A percentile compares a stretch with the other conserved stretches of the same genome.
phyloP scores from a whole-genome alignment of 148 eudicot genomes.

The Amaranthus cruentus region DNA sequence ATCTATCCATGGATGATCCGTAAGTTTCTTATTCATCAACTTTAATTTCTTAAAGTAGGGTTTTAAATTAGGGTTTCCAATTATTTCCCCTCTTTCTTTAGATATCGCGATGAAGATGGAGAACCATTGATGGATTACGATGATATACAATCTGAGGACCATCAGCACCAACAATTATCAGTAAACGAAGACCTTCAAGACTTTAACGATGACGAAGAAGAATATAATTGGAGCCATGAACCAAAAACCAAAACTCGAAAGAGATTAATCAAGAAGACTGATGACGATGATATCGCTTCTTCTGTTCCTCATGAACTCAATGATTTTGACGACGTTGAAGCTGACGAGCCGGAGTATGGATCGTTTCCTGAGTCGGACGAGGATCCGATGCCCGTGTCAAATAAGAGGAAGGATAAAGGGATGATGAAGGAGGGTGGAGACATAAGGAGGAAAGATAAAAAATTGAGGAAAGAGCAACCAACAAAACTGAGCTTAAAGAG shows the following conservation, averaged over 20 bases:
- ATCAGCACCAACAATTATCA: constrained; percentile 12
- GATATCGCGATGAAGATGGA: constrained; percentile 82
- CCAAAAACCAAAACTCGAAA: constrained; percentile 51
- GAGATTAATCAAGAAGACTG: constrained; percentile 62
- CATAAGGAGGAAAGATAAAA: constrained; percentile 45
- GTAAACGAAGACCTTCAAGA: constrained; percentile 33
- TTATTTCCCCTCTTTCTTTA: constrained; percentile 4
- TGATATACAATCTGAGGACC: constrained; percentile 62
- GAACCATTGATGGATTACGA: constrained; percentile 74
- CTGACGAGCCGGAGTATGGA: constrained; percentile 19
- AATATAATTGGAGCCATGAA: constrained; percentile 40
- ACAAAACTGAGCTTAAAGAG: constrained; percentile 43
- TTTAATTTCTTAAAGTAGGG: constrained; percentile 24
- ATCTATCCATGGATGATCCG: too few relatives aligned
- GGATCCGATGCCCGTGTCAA: constrained; percentile 29
- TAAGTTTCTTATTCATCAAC: too few relatives aligned
- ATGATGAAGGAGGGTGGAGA: constrained; percentile 26
- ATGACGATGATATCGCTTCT: constrained; percentile 3
- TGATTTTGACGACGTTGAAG: constrained; percentile 53
- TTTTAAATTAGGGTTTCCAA: constrained; percentile 21
- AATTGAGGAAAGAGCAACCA: constrained; percentile 38
- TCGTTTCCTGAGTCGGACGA: constrained; percentile 19
- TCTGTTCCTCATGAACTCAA: constrained; percentile 38
- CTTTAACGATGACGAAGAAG: constrained; percentile 34
- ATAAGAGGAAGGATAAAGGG: constrained; percentile 59